Evolutionary conservation across 2,329 filamentous ascomycete species (phyloP).

Genomic region (Verticillium albo-atrum): DNA sequence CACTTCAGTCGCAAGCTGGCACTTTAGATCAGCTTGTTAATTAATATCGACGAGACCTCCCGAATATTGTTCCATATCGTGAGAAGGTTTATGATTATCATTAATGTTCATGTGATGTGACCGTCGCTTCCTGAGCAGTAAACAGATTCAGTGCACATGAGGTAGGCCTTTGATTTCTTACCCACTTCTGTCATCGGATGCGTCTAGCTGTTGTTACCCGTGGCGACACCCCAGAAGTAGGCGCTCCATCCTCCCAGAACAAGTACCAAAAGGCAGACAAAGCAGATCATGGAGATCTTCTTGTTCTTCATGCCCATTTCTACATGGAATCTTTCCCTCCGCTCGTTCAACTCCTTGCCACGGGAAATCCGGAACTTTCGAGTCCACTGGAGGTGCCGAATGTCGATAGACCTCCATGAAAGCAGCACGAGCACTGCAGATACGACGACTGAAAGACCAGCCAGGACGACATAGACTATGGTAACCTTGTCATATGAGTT

Average conservation of each 20-base stretch:
- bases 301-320: conserved; percentile 27
- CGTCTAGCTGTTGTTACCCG: conserved; percentile 39
- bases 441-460: conserved; percentile 42
- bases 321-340: background rate
- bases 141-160: no score
- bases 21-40: background rate
- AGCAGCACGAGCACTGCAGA: conserved; percentile 31
- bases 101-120: no score
- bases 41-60: background rate
- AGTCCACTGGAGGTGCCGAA: conserved; percentile 50
- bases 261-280: conserved; percentile 37
- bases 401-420: conserved; percentile 31
- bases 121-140: no score
- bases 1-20: background rate
- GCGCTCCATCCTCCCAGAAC: conserved; percentile 48
- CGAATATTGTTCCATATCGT: background rate
- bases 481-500: conserved; percentile 52
- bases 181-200: no score
- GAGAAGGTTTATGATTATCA: no score
- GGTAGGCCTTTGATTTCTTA: no score
- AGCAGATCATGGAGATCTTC: conserved; percentile 35
- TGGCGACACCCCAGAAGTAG: conserved; percentile 58
- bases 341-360: conserved; percentile 34
- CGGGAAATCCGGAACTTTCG: conserved; percentile 44
- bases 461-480: conserved; percentile 50